Conservation (phyloP, 176 grass and related monocot species). For the Thalia dealbata region DNA sequence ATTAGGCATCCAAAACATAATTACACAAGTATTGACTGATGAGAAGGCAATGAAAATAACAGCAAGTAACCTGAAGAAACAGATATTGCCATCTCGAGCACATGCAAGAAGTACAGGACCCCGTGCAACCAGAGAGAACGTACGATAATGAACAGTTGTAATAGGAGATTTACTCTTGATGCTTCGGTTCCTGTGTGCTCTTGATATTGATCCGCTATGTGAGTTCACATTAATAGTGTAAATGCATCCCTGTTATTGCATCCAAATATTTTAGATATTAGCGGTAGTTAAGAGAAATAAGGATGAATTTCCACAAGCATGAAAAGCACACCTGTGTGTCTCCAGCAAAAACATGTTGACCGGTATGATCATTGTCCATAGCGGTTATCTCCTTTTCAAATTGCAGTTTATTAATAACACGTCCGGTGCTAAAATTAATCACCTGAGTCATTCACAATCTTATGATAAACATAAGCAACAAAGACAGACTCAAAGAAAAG, state of each 20-base stretch:
- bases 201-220: slow-evolving; percentile 73
- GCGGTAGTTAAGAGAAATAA: slow-evolving; percentile 1
- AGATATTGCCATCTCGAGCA: slow-evolving; percentile 86
- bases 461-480: neutral
- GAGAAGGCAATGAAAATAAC: neutral
- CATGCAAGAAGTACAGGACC: slow-evolving; percentile 84
- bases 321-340: slow-evolving; percentile 62
- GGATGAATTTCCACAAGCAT: slow-evolving; percentile 20
- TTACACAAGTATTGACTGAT: neutral
- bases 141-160: slow-evolving; percentile 71
- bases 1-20: slow-evolving; percentile 11
- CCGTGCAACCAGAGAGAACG: slow-evolving; percentile 76
- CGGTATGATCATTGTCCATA: slow-evolving; percentile 89
- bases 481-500: neutral
- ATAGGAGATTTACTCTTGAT: slow-evolving; percentile 66
- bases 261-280: slow-evolving; percentile 2
- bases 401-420: slow-evolving; percentile 75
- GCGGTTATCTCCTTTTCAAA: slow-evolving; percentile 90
- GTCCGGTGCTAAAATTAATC: slow-evolving; percentile 97
- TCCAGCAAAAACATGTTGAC: slow-evolving; percentile 84
- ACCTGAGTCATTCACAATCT: slow-evolving; percentile 32
- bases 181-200: slow-evolving; percentile 75
- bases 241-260: slow-evolving; percentile 62
- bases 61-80: slow-evolving; percentile 68
- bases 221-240: slow-evolving; percentile 73